Percentiles rank a stretch among this genome's conserved stretches.
These are phyloP conservation scores for Rhizopogon vesiculosus DNA, from an alignment of 768 basidiomycete genomes.

Conservation along the genomic window DNA sequence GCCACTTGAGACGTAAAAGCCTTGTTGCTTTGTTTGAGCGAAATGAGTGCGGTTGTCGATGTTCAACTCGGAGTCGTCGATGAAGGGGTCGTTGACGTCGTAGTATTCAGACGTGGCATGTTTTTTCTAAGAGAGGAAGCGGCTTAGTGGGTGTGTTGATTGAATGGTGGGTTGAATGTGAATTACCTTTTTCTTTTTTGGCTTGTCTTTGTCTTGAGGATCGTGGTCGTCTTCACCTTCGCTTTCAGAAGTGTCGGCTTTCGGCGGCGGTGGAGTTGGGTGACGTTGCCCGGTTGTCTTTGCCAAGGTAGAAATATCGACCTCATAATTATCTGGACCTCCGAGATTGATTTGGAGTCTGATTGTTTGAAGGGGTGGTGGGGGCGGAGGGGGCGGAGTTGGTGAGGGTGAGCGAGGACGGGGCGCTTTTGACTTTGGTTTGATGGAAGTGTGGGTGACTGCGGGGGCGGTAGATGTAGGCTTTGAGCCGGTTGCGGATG, in stretches of 20 bases:
- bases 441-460: slow-evolving; percentile 24
- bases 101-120: slow-evolving; percentile 70
- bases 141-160: slow-evolving; percentile 2
- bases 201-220: slow-evolving; percentile 26
- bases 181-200: slow-evolving; percentile 34
- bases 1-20: slow-evolving; percentile 89
- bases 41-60: slow-evolving; percentile 89
- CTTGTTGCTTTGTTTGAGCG: slow-evolving; percentile 87
- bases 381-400: slow-evolving; percentile 44
- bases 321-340: slow-evolving; percentile 71
- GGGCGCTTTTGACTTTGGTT: slow-evolving; percentile 49
- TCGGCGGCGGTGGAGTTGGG: slow-evolving; percentile 47
- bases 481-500: slow-evolving; percentile 19
- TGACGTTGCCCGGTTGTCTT: slow-evolving; percentile 63
- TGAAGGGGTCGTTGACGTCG: slow-evolving; percentile 89
- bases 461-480: slow-evolving; percentile 20
- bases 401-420: slow-evolving; percentile 52
- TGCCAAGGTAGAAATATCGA: slow-evolving; percentile 55
- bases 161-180: slow-evolving; percentile 8
- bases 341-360: slow-evolving; percentile 67
- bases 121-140: slow-evolving; percentile 34
- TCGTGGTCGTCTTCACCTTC: slow-evolving; percentile 43
- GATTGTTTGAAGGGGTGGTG: slow-evolving; percentile 56
- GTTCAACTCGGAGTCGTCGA: slow-evolving; percentile 93
- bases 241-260: slow-evolving; percentile 51